Evolutionary conservation across 805 yeast species (phyloP), one percentile per base, ranked within the genome.

Genomic region (Lipomyces oligophaga): DNA sequence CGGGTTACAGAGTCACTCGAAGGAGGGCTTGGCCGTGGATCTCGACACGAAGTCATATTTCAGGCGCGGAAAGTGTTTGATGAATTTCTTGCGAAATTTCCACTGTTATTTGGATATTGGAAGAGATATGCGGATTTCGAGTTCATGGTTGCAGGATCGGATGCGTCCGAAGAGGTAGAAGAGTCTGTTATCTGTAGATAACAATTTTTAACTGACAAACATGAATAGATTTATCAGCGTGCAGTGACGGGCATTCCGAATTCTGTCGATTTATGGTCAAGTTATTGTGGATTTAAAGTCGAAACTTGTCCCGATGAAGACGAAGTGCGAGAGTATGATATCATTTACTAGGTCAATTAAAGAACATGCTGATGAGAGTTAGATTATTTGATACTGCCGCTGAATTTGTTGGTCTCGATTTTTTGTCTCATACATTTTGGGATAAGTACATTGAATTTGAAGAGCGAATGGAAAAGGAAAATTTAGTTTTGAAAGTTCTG

Each of bases 381-480:
- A 52, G 56, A n/a, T 27, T 59, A 22, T 83, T 83, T 55, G 64
- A 67, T 11, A 64, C 67, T 0, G 90, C 82, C 0, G 61, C 75
- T 3, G 53, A 58, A 4, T 51, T 65, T 11, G 73, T 83, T 34
- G 97, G 96, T 0, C 57, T 66, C 27, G 85, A 88, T 49, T 93
- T 85, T 64, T 68, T 81, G 52, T 74, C 94, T 1, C 94, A 88
- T 62, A 71, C 79, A 0, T 67, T 89, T 39, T 90, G 97, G 97
- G 95, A 88, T 62, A 71, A 75, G 43, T 81, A 78, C 51, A 64
- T 90, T 20, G 81, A 75, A 32, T 83, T 79, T 68, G 83, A 79
- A 57, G 63, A 68, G n/a, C 65, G 67, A 21, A 64, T 65, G 21
- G 72, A 68, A 30, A 63, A 74, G 3, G 58, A 70, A 2, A 62